Evolutionary conservation across 495 filamentous ascomycete genomes (phyloP).

Genomic region (Daldinia concentrica): DNA sequence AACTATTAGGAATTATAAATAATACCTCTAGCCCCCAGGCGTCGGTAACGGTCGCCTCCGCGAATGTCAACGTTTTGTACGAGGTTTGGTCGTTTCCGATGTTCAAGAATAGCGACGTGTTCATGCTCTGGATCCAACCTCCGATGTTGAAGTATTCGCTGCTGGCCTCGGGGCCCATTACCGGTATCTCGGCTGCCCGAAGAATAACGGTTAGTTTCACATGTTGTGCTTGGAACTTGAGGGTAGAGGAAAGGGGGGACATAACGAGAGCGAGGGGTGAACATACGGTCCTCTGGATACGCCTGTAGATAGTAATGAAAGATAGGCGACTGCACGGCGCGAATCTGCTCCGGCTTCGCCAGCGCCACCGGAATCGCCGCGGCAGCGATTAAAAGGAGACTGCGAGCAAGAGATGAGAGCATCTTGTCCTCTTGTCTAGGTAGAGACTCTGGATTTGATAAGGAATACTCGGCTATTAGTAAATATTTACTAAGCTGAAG

Average conservation of each 20-base stretch:
- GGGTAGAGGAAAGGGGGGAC: not conserved
- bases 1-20: not conserved
- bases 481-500: not conserved
- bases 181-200: slow-evolving; percentile 49
- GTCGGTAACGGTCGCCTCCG: slow-evolving; percentile 48
- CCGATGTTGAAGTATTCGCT: slow-evolving; percentile 58
- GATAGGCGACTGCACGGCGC: slow-evolving; percentile 53
- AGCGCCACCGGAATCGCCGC: slow-evolving; percentile 17
- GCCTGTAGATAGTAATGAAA: slow-evolving; percentile 59
- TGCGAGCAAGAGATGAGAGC: slow-evolving; percentile 15
- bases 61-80: slow-evolving; percentile 59
- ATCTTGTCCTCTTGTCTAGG: slow-evolving; percentile 16
- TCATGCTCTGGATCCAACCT: slow-evolving; percentile 57
- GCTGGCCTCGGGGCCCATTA: slow-evolving; percentile 57
- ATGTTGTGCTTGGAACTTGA: not conserved
- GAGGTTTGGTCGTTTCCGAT: slow-evolving; percentile 53
- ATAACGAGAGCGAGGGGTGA: not conserved
- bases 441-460: not conserved
- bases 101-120: slow-evolving; percentile 57
- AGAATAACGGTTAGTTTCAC: slow-evolving; percentile 23
- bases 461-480: not conserved
- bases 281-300: slow-evolving; percentile 49
- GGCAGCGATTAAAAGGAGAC: slow-evolving; percentile 27
- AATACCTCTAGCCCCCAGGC: slow-evolving; percentile 57
- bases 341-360: slow-evolving; percentile 56